phyloP scores from a whole-genome alignment of 495 filamentous ascomycete genomes.

The Rostrohypoxylon terebratum region DNA sequence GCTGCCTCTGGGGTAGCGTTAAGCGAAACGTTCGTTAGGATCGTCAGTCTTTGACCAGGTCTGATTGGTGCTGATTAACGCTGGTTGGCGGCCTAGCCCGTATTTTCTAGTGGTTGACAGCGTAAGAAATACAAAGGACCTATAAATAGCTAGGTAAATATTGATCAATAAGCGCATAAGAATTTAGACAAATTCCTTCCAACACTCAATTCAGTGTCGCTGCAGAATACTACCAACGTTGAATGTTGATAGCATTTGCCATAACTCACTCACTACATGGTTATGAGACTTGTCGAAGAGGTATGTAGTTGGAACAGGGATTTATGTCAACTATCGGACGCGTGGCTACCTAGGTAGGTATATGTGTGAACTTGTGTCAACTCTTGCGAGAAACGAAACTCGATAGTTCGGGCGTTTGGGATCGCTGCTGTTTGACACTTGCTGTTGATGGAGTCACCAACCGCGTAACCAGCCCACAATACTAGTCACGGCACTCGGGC shows the following conservation, averaged over 20 bases:
- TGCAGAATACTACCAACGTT: not conserved
- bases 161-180: not conserved
- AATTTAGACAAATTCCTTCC: not conserved
- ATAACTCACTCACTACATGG: not conserved
- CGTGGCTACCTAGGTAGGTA: not conserved
- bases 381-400: conserved; percentile 3
- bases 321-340: not conserved
- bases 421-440: not conserved
- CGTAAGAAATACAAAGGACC: not conserved
- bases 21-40: conserved; percentile 25
- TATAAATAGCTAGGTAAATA: conserved; percentile 4
- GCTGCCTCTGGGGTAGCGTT: conserved; percentile 12
- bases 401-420: not conserved
- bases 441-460: conserved; percentile 1
- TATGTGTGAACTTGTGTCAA: not conserved
- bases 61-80: conserved; percentile 25
- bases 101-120: not conserved
- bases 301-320: not conserved
- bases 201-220: not conserved
- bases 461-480: not conserved
- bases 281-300: not conserved
- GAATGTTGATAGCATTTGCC: not conserved
- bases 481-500: not conserved
- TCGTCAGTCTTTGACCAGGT: not conserved
- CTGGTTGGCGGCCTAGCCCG: conserved; percentile 18